Base-by-base conservation (phyloP, 2,329 filamentous ascomycete species). In the Ustulina deusta region DNA sequence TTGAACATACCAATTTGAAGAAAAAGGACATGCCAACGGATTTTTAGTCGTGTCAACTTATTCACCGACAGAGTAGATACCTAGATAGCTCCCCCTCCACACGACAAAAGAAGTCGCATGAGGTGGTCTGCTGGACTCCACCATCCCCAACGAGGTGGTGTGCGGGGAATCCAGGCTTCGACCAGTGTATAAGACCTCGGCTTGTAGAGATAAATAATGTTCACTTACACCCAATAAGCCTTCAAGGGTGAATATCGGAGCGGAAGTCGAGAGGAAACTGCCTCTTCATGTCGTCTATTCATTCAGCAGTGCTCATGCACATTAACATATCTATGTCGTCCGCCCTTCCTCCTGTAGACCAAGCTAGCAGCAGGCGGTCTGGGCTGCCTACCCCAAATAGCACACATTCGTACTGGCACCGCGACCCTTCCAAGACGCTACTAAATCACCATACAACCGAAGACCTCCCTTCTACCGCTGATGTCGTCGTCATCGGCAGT, bases 371-470 rank as follows among this genome's bases (percentile, higher is more conserved):
- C 22, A 17, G 72, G 80, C 69, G 55, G 6, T 67, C 86, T 0
- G 85, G 83, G 56, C 83, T 93, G 22, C 91, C 91, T 2, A 87
- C 86, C 2, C 79, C 83, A 2, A 82, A 86, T 44, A 87, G 90
- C 46, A 90, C 89, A 3, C 76, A 79, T 29, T 92, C 92, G 0
- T 94, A 91, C 82, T 95, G 92, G 92, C 91, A 92, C 75, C 85
- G 83, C 60, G 84, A 91, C 66, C 91, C 90, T 0, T 92, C 90
- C 3, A 75, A 84, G 60, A 83, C 84, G 65, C 84, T 95, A 5
- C 79, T 89, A 0, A 89, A 89, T n/a, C 89, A 93, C 74, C 85
- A 87, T 17, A 90, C 90, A 0, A 94, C 92, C 0, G 74, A 81
- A 0, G 80, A 87, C 6, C 81, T 94, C 25, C 92, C 92, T 1